Percentiles rank a stretch among this genome's conserved stretches.
These are phyloP conservation scores for Nakaseomyces nivariensis DNA, from an alignment of 1,139 yeast species.

Conservation along the genomic window DNA sequence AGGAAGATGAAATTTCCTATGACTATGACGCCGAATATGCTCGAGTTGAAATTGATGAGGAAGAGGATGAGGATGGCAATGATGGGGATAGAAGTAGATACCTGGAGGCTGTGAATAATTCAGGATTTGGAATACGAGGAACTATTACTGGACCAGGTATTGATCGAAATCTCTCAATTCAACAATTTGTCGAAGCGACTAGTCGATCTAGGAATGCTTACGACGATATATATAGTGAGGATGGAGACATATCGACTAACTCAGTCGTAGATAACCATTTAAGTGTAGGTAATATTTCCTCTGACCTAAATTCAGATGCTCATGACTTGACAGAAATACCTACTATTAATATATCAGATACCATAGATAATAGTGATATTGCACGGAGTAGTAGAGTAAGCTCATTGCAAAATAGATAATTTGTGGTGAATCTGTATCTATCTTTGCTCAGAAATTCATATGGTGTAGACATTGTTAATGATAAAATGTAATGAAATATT, in stretches of 20 bases:
- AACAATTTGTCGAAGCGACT: slow-evolving; percentile 19
- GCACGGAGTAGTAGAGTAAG: slow-evolving; percentile 12
- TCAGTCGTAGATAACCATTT: slow-evolving; percentile 6
- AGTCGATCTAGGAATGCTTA: slow-evolving; percentile 14
- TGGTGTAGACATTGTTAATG: too few relatives aligned
- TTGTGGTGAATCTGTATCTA: too few relatives aligned
- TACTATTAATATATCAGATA: slow-evolving; percentile 15
- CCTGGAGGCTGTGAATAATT: not conserved
- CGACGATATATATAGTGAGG: slow-evolving; percentile 13
- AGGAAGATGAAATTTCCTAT: slow-evolving; percentile 14
- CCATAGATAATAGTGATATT: slow-evolving; percentile 11
- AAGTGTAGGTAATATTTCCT: not conserved
- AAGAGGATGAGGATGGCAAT: slow-evolving; percentile 11
- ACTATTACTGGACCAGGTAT: slow-evolving; percentile 4
- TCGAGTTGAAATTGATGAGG: slow-evolving; percentile 11
- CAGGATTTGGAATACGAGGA: not conserved
- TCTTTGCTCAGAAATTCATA: too few relatives aligned
- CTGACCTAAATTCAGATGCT: slow-evolving; percentile 8
- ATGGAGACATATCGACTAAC: slow-evolving; percentile 4
- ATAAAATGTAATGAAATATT: too few relatives aligned
- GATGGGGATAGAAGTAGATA: slow-evolving; percentile 5
- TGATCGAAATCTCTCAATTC: slow-evolving; percentile 13
- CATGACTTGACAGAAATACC: slow-evolving; percentile 18
- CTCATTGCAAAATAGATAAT: slow-evolving; percentile 7
- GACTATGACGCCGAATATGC: slow-evolving; percentile 18